Base-by-base conservation (phyloP, 495 filamentous ascomycete species). In the Penicillium goetzii region DNA sequence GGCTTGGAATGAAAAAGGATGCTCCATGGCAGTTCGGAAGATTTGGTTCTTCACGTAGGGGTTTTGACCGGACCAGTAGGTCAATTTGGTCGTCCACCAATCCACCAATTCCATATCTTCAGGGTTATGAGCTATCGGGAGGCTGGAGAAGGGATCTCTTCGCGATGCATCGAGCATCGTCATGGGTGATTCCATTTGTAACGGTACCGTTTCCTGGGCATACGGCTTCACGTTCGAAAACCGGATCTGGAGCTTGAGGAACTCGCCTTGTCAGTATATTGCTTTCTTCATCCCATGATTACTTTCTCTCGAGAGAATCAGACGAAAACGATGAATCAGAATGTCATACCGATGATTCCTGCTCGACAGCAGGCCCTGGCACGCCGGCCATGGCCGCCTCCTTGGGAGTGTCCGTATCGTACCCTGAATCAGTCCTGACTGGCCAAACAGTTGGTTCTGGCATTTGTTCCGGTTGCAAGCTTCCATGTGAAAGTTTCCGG, bases 51-150 rank as follows among this genome's bases (percentile, higher is more conserved):
- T 82, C 2, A 80, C 45, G 30, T 76, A 68, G 38, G 59, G 55
- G 57, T 80, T 80, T 53, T 78, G 75, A 0, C 79, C 79, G 9
- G 79, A 82, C 79, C 79, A 82, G 60, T 82, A 82, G 0, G 71
- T 69, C 60, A 80, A 68, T 38, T 73, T 72, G 64, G 61, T 72
- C 8, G 68, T 67, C 77, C 77, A 82, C 52, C 72, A 72, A 50
- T 79, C 76, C 3, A 65, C 67, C 50, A 82, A 63, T 53, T 74
- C 76, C 38, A 71, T 49, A 30, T 79, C 74, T 7, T 66, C 67
- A 2, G 53, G 62, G 9, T 68, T 56, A 1, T 62, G 68, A 9
- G 60, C 50, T 3, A 71, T 62, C 5, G 74, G 72, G 10, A 79
- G 57, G 38, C 66, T 74, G 25, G 70, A 62, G 41, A 76, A 75